These are phyloP conservation scores for Balakata baccata DNA, from an alignment of 345 rosid genomes.

Conservation along the genomic window DNA sequence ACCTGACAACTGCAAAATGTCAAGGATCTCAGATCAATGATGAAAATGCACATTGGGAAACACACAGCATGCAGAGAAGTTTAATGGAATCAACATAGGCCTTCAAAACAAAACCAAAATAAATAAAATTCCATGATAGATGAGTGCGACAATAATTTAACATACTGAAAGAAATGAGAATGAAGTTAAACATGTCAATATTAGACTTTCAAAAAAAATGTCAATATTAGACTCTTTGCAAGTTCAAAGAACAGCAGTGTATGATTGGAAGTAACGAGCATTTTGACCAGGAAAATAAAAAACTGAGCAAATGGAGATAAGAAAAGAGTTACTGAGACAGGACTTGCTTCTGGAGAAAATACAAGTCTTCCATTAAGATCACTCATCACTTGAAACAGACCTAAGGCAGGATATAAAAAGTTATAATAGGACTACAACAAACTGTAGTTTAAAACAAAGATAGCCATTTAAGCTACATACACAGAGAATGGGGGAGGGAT, in stretches of 20 bases:
- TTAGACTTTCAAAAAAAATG: too few species aligned
- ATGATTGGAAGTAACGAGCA: background rate
- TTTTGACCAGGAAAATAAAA: constrained; percentile 3
- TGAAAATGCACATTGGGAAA: constrained; percentile 16
- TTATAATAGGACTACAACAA: background rate
- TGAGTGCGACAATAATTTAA: background rate
- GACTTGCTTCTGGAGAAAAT: background rate
- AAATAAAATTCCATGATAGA: background rate
- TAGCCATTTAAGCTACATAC: background rate
- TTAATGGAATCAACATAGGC: background rate
- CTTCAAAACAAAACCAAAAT: background rate
- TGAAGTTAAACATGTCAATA: background rate
- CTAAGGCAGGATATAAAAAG: background rate
- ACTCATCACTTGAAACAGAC: background rate
- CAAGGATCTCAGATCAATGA: constrained; percentile 7
- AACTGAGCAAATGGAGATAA: background rate
- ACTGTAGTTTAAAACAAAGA: background rate
- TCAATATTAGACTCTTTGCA: background rate
- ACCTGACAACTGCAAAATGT: constrained; percentile 64
- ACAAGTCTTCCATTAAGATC: background rate
- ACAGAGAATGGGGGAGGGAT: background rate
- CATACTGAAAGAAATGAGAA: background rate
- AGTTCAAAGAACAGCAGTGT: background rate
- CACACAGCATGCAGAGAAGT: background rate
- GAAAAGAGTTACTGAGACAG: background rate